Conservation (phyloP, 441 rosid species). For the Macaranga tanarius region DNA sequence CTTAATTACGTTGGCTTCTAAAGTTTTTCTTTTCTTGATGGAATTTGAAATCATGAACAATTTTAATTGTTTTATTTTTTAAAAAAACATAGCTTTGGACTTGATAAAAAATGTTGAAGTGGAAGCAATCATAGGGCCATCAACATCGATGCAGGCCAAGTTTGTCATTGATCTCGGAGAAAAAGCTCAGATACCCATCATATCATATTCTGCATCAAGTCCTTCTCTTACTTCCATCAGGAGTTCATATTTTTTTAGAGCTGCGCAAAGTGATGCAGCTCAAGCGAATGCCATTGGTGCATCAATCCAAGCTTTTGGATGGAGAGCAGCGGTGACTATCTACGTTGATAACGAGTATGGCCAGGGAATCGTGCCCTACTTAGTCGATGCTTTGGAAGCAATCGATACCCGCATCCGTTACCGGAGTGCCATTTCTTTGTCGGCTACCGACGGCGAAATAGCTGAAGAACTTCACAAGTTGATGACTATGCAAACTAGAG, state of each 20-base stretch:
- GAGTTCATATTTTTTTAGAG: constrained; percentile 53
- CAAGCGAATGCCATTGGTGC: constrained; percentile 52
- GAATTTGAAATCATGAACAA: too few species aligned
- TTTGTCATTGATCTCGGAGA: constrained; percentile 44
- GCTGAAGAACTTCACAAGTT: constrained; percentile 47
- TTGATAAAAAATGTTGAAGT: constrained; percentile 51
- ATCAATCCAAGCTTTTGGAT: constrained; percentile 41
- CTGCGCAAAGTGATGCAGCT: constrained; percentile 39
- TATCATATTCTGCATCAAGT: constrained; percentile 58
- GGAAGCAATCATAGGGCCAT: constrained; percentile 61
- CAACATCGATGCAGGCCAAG: constrained; percentile 46
- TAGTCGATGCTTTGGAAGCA: constrained; percentile 49
- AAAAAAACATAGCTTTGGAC: constrained; percentile 40
- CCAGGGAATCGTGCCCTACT: constrained; percentile 43
- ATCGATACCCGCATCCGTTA: constrained; percentile 39
- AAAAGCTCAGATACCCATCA: constrained; percentile 51
- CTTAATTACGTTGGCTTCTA: too few species aligned
- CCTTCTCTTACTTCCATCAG: constrained; percentile 44
- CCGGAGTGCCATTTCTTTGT: constrained; percentile 37
- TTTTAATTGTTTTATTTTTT: background rate
- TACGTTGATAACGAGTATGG: constrained; percentile 47
- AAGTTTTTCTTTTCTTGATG: too few species aligned
- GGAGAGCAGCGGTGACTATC: constrained; percentile 57
- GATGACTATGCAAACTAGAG: constrained; percentile 55
- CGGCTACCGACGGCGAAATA: constrained; percentile 42